Evolutionary conservation across 176 grass and related monocot species (phyloP).

Genomic region (Aegilops umbellulata): DNA sequence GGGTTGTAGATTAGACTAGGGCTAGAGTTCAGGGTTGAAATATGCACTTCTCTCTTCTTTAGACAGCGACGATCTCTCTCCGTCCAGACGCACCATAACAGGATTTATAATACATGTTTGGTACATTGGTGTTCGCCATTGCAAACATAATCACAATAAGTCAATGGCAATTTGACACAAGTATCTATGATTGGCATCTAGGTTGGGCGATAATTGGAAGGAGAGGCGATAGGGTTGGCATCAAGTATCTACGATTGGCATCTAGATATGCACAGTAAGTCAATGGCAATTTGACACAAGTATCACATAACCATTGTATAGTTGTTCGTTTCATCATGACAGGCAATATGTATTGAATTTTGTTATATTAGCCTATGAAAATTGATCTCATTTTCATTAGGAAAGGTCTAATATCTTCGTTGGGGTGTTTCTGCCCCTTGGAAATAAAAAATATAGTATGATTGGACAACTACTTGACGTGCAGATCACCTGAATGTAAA

Average conservation of each 20-base stretch:
- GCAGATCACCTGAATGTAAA: too few species aligned
- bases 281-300: too few species aligned
- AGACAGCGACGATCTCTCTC: slow-evolving; percentile 28
- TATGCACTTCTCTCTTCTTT: neutral
- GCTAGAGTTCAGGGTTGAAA: too few species aligned
- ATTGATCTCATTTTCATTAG: neutral
- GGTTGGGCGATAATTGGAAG: too few species aligned
- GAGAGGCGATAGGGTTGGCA: too few species aligned
- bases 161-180: neutral
- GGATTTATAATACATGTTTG: neutral
- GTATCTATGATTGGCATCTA: neutral
- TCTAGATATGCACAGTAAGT: too few species aligned
- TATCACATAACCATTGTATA: neutral
- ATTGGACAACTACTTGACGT: too few species aligned
- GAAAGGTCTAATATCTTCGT: neutral
- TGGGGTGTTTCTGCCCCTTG: neutral
- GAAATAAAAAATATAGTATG: neutral
- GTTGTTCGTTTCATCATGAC: neutral
- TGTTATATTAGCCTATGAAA: neutral
- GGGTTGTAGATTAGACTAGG: too few species aligned
- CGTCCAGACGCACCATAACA: slow-evolving; percentile 32
- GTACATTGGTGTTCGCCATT: neutral
- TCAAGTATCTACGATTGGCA: too few species aligned
- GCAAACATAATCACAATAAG: neutral
- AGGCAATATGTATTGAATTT: neutral